Base-by-base conservation (phyloP, 768 basidiomycete genomes). In the Rubroboletus pulcherrimus region DNA sequence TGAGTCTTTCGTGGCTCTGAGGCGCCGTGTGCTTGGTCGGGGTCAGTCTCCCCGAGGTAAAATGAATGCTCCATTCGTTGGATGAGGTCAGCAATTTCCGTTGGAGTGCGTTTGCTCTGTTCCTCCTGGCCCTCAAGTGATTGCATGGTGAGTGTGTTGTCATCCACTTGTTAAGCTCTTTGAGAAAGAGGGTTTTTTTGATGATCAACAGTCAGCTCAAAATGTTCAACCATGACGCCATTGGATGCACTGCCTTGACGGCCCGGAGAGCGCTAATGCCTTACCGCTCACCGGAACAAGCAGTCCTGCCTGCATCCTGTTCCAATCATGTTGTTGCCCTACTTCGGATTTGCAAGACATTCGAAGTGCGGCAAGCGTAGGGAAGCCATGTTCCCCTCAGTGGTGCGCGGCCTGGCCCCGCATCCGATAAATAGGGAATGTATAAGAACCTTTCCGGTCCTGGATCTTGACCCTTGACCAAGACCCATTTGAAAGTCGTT, bases 281-380 rank as follows among this genome's bases (percentile, higher is more conserved):
- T 57, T 57, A 51, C 58, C 65, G 68, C 68, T 59, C 66, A 7
- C 58, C 66, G 68, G 67, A 69, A 63, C 67, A 68, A 61, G 56
- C 56, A 50, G 6, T 54, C 60, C 56, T 68, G 66, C 68, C 63
- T 66, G 68, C 65, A 64, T 33, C 62, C 64, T 69, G 64, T 69
- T 55, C 64, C 35, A 61, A 66, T 69, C 67, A 59, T 68, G 60
- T 62, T 66, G 55, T 51, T 69, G 58, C 68, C 68, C 62, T 70
- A 60, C 68, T 65, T 57, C 64, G 66, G 62, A 66, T 69, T 69
- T 68, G 66, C 68, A 65, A 58, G 68, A 54, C 66, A 65, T 52
- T 54, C 58, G 53, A 49, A 58, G 62, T 55, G 63, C 57, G 61
- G 68, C 66, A 63, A 60, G 64, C 62, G 44, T 66, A 61, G 66